Percentiles rank a stretch among this genome's conserved stretches.
Conservation (phyloP, 768 basidiomycete genomes). For the Tricholoma flavovirens region DNA sequence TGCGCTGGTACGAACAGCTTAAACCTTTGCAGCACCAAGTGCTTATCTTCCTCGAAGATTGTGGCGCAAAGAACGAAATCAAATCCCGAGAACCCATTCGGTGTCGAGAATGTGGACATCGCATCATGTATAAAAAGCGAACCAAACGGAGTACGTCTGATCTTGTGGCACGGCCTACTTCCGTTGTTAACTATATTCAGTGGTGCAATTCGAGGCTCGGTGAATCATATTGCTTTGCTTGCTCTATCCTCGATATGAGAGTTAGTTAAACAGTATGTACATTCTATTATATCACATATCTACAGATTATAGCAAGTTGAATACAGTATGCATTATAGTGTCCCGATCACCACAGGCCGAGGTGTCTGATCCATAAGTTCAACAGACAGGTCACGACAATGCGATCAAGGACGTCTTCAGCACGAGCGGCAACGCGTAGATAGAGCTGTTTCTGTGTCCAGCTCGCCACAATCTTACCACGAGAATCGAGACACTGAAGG, state of each 20-base stretch:
- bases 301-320: neutral
- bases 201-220: conserved; percentile 85
- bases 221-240: conserved; percentile 24
- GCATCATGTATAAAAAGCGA: conserved; percentile 98
- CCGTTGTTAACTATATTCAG: conserved; percentile 27
- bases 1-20: conserved; percentile 60
- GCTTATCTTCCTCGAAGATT: conserved; percentile 49
- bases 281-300: neutral
- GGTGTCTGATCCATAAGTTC: conserved; percentile 43
- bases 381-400: conserved; percentile 49
- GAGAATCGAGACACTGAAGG: conserved; percentile 44
- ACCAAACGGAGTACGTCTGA: conserved; percentile 81
- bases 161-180: conserved; percentile 1
- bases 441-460: conserved; percentile 37
- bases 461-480: conserved; percentile 39
- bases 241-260: neutral
- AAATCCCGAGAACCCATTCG: conserved; percentile 89
- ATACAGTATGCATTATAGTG: neutral
- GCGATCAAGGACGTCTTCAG: conserved; percentile 38
- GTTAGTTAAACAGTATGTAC: neutral
- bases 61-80: conserved; percentile 89
- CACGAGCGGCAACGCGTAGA: conserved; percentile 37
- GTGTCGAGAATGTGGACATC: conserved; percentile 94
- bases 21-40: neutral
- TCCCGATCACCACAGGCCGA: conserved; percentile 35